phyloP scores from a whole-genome alignment of 179 eudicot genomes.

The Camellia oleifera region DNA sequence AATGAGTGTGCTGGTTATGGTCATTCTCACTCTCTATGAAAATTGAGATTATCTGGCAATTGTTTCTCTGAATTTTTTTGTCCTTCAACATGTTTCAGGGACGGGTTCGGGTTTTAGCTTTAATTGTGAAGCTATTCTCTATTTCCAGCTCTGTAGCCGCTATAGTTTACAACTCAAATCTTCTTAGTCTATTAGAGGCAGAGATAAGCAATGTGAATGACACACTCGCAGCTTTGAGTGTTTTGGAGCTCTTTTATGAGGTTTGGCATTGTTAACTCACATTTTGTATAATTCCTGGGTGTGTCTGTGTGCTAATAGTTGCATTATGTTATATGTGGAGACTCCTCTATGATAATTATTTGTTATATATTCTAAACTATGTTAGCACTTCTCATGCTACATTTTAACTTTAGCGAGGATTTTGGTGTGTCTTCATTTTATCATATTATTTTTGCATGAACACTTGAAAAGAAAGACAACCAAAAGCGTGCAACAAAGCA shows the following conservation, averaged over 20 bases:
- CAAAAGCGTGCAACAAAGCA: no score
- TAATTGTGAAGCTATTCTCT: slow-evolving; percentile 89
- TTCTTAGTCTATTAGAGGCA: slow-evolving; percentile 63
- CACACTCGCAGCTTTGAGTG: slow-evolving; percentile 61
- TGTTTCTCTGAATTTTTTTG: slow-evolving; percentile 12
- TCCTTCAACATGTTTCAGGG: slow-evolving; percentile 50
- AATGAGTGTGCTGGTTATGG: not conserved
- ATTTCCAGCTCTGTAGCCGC: slow-evolving; percentile 72
- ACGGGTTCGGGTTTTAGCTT: slow-evolving; percentile 71
- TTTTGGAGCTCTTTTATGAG: slow-evolving; percentile 73
- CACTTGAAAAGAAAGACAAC: no score
- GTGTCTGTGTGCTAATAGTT: not conserved
- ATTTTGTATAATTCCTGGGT: not conserved
- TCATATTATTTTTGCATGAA: not conserved
- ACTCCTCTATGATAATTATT: not conserved
- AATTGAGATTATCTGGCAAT: not conserved
- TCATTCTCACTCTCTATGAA: not conserved
- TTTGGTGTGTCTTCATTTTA: not conserved
- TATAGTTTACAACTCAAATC: slow-evolving; percentile 59
- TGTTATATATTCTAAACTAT: not conserved
- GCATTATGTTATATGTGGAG: not conserved
- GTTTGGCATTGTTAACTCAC: slow-evolving; percentile 22
- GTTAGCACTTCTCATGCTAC: not conserved
- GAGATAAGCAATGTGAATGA: slow-evolving; percentile 69
- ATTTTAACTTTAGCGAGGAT: not conserved